Evolutionary conservation across 441 rosid genomes (phyloP), one percentile per base, ranked within the genome.

Genomic region (Adansonia madagascariensis): DNA sequence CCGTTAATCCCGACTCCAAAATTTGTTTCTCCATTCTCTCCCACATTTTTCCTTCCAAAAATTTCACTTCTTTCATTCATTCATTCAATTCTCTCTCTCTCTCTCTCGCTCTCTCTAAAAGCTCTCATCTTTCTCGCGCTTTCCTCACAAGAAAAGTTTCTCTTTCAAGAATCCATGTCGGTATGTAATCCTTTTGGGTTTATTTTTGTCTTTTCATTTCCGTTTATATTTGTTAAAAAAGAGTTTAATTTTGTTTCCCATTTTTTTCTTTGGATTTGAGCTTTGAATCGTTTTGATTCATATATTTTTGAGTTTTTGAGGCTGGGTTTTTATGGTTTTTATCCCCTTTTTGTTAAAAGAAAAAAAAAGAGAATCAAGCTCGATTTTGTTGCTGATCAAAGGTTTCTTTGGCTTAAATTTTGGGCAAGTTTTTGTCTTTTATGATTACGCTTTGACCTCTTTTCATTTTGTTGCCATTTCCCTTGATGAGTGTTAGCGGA

Each of bases 161-260:
- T 83, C 71, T 70, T 24, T 69, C 31, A 52, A 46, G 67, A 73
- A 79, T 79, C 74, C 78, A 78, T 80, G 80, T 75, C 59, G 80
- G 80, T 84, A 75, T 75, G 75, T 60, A 59, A 59, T 50, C 14
- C 9, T 56, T 63, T 55, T n/a, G 8, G 49, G 49, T 1, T 1
- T 52, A 41, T 69, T 15, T 12, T 31, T 68, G 1, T 2, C 47
- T 22, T 65, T 41, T 9, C 18, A 64, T 50, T 66, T 44, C 44
- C 8, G 44, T 43, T 65, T 1, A 18, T 12, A 2, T 35, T 22
- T 64, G 6, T 9, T 14, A 14, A 41, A 18, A 64, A 53, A 78
- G 68, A 77, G 66, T 49, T 62, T 1, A 41, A 31, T 66, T 79
- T 79, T 79, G 46, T 24, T 80, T 68, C 71, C 35, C 73, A 56